Evolutionary conservation across 176 grass and related monocot genomes (phyloP), one percentile per base, ranked within the genome.

Genomic region (Musa itinerans): DNA sequence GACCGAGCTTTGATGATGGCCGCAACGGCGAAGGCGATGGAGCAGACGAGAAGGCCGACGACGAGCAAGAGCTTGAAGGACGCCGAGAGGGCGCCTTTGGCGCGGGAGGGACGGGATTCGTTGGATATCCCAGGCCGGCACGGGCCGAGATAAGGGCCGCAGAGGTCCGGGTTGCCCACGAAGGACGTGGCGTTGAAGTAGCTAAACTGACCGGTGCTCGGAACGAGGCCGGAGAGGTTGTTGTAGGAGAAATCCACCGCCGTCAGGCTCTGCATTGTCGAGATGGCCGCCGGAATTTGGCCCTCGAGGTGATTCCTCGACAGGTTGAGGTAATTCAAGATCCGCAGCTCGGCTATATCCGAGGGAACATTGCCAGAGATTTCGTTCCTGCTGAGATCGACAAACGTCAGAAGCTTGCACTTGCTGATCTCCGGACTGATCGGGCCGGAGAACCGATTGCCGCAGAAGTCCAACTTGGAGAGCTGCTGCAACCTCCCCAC

Each of bases 191-290:
- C 87, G 27, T 97, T 97, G 90, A 97, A 97, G 78, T 97, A 97
- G 80, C 93, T 93, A 76, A 93, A 97, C 84, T 93, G 93, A 23
- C 93, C 93, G 0, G 93, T 93, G 1, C 79, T 84, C 4, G 93
- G 93, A 59, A 97, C 93, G n/a, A 89, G 79, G 50, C 93, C 93
- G 1, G 90, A 90, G 64, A 97, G 88, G 78, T 97, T 89, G 87
- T 97, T 97, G 78, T 93, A 97, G 52, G 93, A 97, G 86, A 97
- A 97, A 21, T 97, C 93, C 54, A 97, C 93, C 2, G 93, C 93
- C 2, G 93, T 97, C 73, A 97, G 83, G 74, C 90, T 93, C 87
- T 97, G 93, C 93, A 97, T 97, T 19, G 87, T 83, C 2, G 93
- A 78, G 80, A 97, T 89, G 52, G 83, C 83, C 10, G 78, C 54